Evolutionary conservation across 2,329 filamentous ascomycete genomes (phyloP).

Genomic region (Trichoderma atrobrunneum): DNA sequence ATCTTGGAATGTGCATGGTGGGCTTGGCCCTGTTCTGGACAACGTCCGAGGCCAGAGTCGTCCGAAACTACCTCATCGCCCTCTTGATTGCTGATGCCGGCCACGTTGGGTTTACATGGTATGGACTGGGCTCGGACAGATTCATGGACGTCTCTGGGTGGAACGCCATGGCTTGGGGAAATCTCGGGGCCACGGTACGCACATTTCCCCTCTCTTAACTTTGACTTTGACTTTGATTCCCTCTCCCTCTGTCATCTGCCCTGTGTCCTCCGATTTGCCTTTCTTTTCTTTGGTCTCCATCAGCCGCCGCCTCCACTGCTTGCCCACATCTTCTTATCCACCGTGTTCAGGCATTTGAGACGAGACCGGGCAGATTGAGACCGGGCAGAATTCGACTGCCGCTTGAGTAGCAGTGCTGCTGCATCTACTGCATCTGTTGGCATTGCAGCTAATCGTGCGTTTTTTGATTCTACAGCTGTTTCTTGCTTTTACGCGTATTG

Average conservation of each 20-base stretch:
- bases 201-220: conserved; percentile 24
- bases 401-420: neutral
- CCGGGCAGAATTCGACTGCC: neutral
- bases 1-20: conserved; percentile 62
- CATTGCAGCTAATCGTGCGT: conserved; percentile 5
- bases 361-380: neutral
- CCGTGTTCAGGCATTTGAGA: neutral
- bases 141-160: conserved; percentile 55
- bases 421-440: neutral
- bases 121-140: conserved; percentile 55
- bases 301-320: neutral
- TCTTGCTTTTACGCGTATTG: conserved; percentile 54
- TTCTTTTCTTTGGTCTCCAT: neutral
- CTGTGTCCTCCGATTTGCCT: neutral
- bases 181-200: conserved; percentile 61
- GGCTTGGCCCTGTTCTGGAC: conserved; percentile 62
- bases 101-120: conserved; percentile 60
- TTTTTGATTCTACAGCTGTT: conserved; percentile 40
- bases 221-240: no score
- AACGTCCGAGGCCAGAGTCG: conserved; percentile 62
- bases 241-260: neutral
- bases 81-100: conserved; percentile 65
- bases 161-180: conserved; percentile 73
- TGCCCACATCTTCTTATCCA: neutral
- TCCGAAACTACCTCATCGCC: conserved; percentile 64